phyloP scores from a whole-genome alignment of 768 basidiomycete species.

The Dentipellis fragilis region DNA sequence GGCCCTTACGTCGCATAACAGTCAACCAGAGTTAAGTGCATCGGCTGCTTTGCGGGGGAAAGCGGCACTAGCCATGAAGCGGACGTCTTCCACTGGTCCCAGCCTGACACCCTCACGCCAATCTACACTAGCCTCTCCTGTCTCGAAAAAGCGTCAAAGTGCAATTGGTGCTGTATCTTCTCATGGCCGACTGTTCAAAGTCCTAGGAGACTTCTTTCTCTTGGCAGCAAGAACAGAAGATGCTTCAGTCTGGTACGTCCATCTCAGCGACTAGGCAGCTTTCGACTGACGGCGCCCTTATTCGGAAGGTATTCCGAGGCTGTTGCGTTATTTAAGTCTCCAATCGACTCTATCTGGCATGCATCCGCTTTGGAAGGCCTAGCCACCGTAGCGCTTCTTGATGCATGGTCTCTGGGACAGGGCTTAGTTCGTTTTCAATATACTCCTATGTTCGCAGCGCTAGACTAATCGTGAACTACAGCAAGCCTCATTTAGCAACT shows the following conservation, averaged over 20 bases:
- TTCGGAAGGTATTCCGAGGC: slow-evolving; percentile 76
- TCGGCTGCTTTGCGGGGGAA: slow-evolving; percentile 14
- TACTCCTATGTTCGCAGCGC: slow-evolving; percentile 3
- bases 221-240: slow-evolving; percentile 81
- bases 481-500: slow-evolving; percentile 9
- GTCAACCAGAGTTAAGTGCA: slow-evolving; percentile 42
- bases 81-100: slow-evolving; percentile 42
- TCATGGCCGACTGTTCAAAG: slow-evolving; percentile 79
- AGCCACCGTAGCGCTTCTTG: slow-evolving; percentile 68
- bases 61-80: slow-evolving; percentile 32
- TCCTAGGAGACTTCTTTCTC: slow-evolving; percentile 82
- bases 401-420: slow-evolving; percentile 74
- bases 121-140: slow-evolving; percentile 35
- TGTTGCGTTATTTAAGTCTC: slow-evolving; percentile 59
- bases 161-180: slow-evolving; percentile 62
- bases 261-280: slow-evolving; percentile 2
- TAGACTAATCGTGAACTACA: neutral
- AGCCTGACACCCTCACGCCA: slow-evolving; percentile 33
- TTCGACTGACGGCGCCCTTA: slow-evolving; percentile 9
- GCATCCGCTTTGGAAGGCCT: slow-evolving; percentile 82
- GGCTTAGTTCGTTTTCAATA: slow-evolving; percentile 45
- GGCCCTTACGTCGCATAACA: slow-evolving; percentile 38
- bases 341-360: slow-evolving; percentile 81
- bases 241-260: slow-evolving; percentile 61
- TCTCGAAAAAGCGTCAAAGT: slow-evolving; percentile 49